Evolutionary conservation across 2,329 filamentous ascomycete genomes (phyloP).

Genomic region (Cladosporium sp.): DNA sequence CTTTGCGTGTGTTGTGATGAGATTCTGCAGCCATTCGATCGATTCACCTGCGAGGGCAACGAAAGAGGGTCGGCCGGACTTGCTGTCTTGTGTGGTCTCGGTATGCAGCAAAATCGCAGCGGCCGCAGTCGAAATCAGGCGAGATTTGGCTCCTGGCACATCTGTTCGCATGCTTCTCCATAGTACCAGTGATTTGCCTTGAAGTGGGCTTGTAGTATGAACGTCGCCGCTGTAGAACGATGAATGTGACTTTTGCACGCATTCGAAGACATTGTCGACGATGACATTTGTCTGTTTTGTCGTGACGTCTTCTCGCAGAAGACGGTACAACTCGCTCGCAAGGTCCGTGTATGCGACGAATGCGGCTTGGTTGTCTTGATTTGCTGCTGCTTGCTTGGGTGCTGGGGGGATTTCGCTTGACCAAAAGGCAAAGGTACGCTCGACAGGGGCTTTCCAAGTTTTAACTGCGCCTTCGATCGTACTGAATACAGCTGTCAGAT

Average conservation of each 20-base stretch:
- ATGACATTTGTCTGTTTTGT: conserved; percentile 61
- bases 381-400: conserved; percentile 11
- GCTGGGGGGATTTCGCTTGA: conserved; percentile 25
- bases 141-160: conserved; percentile 58
- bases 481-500: conserved; percentile 36
- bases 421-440: conserved; percentile 29
- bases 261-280: conserved; percentile 64
- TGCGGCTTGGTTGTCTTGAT: conserved; percentile 63
- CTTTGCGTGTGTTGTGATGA: conserved; percentile 42
- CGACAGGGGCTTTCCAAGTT: conserved; percentile 25
- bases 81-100: conserved; percentile 23
- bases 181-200: conserved; percentile 63
- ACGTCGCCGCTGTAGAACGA: conserved; percentile 66
- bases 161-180: conserved; percentile 65
- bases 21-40: conserved; percentile 63
- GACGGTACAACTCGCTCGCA: conserved; percentile 70
- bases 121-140: conserved; percentile 38
- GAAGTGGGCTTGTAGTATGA: conserved; percentile 68
- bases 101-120: conserved; percentile 57
- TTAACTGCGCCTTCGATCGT: conserved; percentile 21
- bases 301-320: conserved; percentile 62
- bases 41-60: conserved; percentile 82
- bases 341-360: conserved; percentile 78
- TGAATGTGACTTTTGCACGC: conserved; percentile 65
- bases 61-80: conserved; percentile 63